Base-by-base conservation (phyloP, 2,329 filamentous ascomycete genomes). In the Neocatenulostroma microsporum region DNA sequence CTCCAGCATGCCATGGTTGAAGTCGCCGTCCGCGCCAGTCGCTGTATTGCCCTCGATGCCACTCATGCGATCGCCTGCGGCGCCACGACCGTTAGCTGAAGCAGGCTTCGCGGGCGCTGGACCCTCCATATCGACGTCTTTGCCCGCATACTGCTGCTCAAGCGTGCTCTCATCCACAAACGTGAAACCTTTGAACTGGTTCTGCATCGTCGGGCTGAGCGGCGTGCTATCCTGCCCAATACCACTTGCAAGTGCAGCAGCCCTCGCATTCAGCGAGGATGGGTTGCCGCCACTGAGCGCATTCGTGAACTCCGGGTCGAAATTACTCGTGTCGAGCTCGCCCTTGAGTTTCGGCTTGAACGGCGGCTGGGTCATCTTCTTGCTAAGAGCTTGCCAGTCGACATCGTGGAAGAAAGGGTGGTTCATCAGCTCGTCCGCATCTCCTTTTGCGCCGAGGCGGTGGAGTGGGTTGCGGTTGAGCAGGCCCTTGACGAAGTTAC, bases 291-390 rank as follows among this genome's bases (percentile, higher is more conserved):
- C n/a, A 54, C 88, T 85, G 39, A 96, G 68, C 5, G 91, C 91
- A 48, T 91, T 95, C 35, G 91, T 98, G 61, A 98, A 98, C 60
- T 96, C 91, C 0, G 91, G 91, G 54, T 98, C 91, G 56, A 98
- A 98, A 64, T 98, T 96, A 29, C 88, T 95, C 1, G 93, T 93
- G 51, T 98, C 91, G 3, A 88, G 85, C 61, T 94, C 87, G 11
- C 84, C 91, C 72, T 93, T 93, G 57, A 98, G 73, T 64, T 94
- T 94, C 6, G 91, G 91, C 70, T 95, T 96, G 72, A 98, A 98
- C 0, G 91, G 91, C 6, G 91, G 91, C 9, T 88, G 86, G 44
- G 95, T 86, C 40, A 91, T 76, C 72, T 96, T 96, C 71, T 84
- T 88, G 34, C 79, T 71, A 24, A 98, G 71, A 9, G 84, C 80